Evolutionary conservation across 225 moss, liverwort and hornwort genomes (phyloP).

Genomic region (Bryoerythrophyllum caledonicum): DNA sequence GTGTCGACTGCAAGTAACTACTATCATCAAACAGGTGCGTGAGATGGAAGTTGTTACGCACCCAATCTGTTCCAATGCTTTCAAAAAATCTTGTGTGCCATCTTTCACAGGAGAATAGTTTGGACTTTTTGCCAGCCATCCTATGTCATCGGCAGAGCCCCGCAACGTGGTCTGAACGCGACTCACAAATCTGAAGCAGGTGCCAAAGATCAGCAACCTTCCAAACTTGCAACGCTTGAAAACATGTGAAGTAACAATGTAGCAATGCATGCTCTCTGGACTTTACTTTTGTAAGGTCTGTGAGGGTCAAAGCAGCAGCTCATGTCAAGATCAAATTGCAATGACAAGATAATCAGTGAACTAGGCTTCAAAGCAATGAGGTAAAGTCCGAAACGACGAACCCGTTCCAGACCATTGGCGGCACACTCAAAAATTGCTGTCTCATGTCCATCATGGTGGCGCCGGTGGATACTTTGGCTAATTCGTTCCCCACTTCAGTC

Average conservation of each 20-base stretch:
- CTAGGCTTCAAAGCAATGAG: neutral
- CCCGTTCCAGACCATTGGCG: conserved; percentile 83
- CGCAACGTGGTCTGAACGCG: conserved; percentile 80
- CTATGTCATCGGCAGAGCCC: conserved; percentile 79
- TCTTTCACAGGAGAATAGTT: conserved; percentile 52
- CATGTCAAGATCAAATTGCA: neutral
- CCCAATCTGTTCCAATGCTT: conserved; percentile 73
- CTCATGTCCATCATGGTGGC: conserved; percentile 75
- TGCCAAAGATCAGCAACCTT: neutral
- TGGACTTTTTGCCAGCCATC: conserved; percentile 64
- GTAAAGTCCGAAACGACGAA: conserved; percentile 30
- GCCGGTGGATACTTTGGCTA: conserved; percentile 49
- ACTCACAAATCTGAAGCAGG: conserved; percentile 56
- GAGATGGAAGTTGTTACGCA: conserved; percentile 16
- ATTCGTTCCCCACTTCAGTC: conserved; percentile 16
- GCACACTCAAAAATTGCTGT: conserved; percentile 58
- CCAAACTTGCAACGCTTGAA: too few species aligned
- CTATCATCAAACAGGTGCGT: neutral
- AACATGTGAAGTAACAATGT: neutral
- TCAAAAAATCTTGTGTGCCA: conserved; percentile 65
- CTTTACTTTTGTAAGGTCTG: neutral
- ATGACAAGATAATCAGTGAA: neutral
- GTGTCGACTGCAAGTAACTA: neutral
- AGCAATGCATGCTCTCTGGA: conserved; percentile 3
- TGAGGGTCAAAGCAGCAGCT: neutral